Evolutionary conservation across 116 monocot genomes (phyloP).

Genomic region (Trichopus zeylanicus): DNA sequence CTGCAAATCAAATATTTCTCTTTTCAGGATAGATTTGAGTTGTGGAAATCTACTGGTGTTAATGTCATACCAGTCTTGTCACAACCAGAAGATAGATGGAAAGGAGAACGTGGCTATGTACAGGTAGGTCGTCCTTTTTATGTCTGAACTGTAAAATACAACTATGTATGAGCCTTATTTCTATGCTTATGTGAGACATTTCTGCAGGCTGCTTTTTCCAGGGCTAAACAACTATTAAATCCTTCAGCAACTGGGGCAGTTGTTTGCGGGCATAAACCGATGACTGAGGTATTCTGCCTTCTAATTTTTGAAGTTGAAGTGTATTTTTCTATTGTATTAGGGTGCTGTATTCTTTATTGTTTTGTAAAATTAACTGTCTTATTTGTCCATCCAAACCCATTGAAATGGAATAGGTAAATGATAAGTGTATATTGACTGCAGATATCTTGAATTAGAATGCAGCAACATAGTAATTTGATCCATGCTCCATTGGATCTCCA

Average conservation of each 20-base stretch:
- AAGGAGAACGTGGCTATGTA: slow-evolving; percentile 80
- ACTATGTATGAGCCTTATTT: background rate
- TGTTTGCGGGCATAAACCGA: slow-evolving; percentile 87
- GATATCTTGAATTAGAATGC: no score
- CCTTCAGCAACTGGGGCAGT: slow-evolving; percentile 80
- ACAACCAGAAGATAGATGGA: slow-evolving; percentile 73
- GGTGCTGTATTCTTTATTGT: no score
- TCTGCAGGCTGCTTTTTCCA: slow-evolving; percentile 69
- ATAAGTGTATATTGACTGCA: no score
- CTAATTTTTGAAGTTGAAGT: no score
- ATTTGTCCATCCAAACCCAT: no score
- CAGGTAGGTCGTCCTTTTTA: slow-evolving; percentile 50
- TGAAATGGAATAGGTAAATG: no score
- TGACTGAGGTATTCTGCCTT: slow-evolving; percentile 77
- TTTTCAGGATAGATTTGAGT: slow-evolving; percentile 72
- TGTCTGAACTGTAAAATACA: background rate
- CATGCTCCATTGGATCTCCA: no score
- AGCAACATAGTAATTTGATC: no score
- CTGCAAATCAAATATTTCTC: background rate
- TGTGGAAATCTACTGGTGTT: slow-evolving; percentile 84
- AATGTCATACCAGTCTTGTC: slow-evolving; percentile 84
- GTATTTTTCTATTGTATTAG: no score
- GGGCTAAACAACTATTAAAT: slow-evolving; percentile 52
- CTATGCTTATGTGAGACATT: background rate
- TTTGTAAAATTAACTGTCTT: no score